Conservation (phyloP, 305 asterid genomes). For the Salvia sclarea region DNA sequence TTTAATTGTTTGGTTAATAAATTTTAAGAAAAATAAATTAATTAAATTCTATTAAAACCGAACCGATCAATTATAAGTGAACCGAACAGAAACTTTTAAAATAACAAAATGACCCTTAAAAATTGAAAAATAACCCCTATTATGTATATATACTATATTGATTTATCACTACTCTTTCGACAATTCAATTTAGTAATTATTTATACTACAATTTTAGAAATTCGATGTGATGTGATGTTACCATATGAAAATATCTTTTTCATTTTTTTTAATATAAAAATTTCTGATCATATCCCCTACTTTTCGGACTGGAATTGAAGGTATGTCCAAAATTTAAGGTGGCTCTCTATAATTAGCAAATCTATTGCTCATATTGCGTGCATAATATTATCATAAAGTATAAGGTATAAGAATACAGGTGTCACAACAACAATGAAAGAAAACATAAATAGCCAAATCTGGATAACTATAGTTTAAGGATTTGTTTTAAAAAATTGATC, state of each 20-base stretch:
- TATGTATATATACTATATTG: no score
- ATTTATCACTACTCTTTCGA: no score
- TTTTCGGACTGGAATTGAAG: neutral
- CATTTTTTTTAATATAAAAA: neutral
- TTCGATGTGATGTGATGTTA: neutral
- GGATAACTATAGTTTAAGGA: no score
- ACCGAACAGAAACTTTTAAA: no score
- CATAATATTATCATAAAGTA: neutral
- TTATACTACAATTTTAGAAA: neutral
- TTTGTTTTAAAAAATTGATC: no score
- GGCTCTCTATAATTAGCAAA: neutral
- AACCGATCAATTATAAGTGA: no score
- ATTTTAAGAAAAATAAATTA: no score
- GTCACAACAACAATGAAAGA: neutral
- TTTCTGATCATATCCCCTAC: neutral
- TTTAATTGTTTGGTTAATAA: no score
- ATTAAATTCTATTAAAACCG: no score
- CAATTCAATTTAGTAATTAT: no score
- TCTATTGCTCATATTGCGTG: neutral
- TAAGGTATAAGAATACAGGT: neutral
- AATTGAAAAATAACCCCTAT: no score
- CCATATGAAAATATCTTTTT: neutral
- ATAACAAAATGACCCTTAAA: no score
- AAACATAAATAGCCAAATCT: neutral
- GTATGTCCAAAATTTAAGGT: neutral